These are phyloP conservation scores for Nymphaea colorata DNA, from an alignment of 164 flowering plant species.

Conservation along the genomic window DNA sequence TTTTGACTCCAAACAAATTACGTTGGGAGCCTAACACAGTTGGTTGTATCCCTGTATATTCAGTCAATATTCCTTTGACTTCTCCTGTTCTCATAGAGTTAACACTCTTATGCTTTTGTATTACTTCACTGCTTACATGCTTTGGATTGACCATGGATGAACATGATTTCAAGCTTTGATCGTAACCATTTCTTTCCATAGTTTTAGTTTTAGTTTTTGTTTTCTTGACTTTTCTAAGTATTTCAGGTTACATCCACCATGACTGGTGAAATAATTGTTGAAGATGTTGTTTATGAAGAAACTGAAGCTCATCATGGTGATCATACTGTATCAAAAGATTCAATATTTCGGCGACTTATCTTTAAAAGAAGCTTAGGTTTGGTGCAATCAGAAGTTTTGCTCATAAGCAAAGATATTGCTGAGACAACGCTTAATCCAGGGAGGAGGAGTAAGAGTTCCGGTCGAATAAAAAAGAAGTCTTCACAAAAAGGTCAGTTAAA, in stretches of 20 bases:
- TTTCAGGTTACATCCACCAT: conserved; percentile 56
- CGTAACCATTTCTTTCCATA: not conserved
- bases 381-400: conserved; percentile 88
- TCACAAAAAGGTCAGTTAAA: too few relatives aligned
- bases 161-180: too few relatives aligned
- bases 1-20: too few relatives aligned
- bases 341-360: conserved; percentile 66
- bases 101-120: too few relatives aligned
- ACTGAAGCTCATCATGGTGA: conserved; percentile 17
- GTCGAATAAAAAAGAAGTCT: conserved; percentile 1
- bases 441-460: conserved; percentile 25
- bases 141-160: too few relatives aligned
- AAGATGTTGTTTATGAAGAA: conserved; percentile 78
- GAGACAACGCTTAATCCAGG: conserved; percentile 13
- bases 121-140: too few relatives aligned
- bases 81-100: too few relatives aligned
- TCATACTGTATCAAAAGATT: conserved; percentile 23
- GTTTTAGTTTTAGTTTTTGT: not conserved
- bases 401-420: conserved; percentile 21
- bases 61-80: too few relatives aligned
- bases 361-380: conserved; percentile 67
- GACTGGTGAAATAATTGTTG: conserved; percentile 71
- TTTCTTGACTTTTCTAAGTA: not conserved
- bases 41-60: too few relatives aligned
- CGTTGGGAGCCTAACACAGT: too few relatives aligned